Percentiles rank a stretch among this genome's conserved stretches.
phyloP scores from a whole-genome alignment of 1,284 basidiomycete species.

The Sanghuangporus weigelae region DNA sequence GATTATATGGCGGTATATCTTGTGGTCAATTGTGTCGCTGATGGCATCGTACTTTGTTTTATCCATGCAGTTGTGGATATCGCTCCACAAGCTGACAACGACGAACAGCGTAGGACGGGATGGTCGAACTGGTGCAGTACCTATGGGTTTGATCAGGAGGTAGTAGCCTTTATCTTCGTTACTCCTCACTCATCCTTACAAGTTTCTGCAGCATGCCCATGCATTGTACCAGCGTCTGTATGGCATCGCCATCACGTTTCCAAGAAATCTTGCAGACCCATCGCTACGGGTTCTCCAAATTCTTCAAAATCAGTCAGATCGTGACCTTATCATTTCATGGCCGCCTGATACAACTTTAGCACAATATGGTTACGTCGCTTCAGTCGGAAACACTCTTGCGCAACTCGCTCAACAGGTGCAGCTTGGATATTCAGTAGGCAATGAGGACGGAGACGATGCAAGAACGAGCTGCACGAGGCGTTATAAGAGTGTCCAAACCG shows the following conservation, averaged over 20 bases:
- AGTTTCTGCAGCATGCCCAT: constrained; percentile 46
- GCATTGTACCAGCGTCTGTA: constrained; percentile 55
- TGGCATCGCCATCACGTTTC: constrained; percentile 41
- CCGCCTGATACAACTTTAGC: constrained; percentile 53
- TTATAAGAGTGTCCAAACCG: constrained; percentile 76
- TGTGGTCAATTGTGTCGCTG: constrained; percentile 91
- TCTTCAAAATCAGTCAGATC: constrained; percentile 47
- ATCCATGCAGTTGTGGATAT: constrained; percentile 85
- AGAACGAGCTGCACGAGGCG: constrained; percentile 92
- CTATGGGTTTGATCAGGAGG: constrained; percentile 34
- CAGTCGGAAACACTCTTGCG: constrained; percentile 61
- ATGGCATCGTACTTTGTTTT: constrained; percentile 90
- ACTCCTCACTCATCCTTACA: background rate
- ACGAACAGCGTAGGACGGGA: constrained; percentile 65
- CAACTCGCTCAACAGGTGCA: constrained; percentile 77
- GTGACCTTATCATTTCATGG: constrained; percentile 77
- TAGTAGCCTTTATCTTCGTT: constrained; percentile 17
- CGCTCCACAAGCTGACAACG: constrained; percentile 72
- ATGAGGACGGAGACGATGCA: constrained; percentile 54
- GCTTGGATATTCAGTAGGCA: constrained; percentile 41
- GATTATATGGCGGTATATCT: constrained; percentile 89
- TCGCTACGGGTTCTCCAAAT: constrained; percentile 74
- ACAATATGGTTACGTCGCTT: constrained; percentile 4
- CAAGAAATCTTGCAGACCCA: constrained; percentile 37
- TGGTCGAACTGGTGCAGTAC: constrained; percentile 98